Percentiles rank a stretch among this genome's conserved stretches.
Evolutionary conservation across 495 filamentous ascomycete species (phyloP).

Genomic region (Penicillium robsamsonii): DNA sequence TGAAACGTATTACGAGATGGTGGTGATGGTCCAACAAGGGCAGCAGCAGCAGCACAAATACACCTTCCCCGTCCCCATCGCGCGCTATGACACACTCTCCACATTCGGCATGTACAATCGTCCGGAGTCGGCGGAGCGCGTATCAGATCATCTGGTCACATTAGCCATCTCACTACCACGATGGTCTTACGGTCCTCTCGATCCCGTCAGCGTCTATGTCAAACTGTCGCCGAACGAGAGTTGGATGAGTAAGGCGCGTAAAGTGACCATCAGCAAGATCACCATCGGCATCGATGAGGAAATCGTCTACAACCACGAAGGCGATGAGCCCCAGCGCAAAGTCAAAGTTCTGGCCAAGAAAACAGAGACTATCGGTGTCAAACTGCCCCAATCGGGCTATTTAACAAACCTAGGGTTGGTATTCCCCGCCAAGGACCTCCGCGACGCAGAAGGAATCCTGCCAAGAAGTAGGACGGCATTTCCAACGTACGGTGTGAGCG

Average conservation of each 20-base stretch:
- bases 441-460: conserved; percentile 86
- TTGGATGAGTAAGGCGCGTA: conserved; percentile 83
- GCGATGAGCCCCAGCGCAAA: conserved; percentile 93
- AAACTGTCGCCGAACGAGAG: conserved; percentile 89
- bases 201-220: conserved; percentile 94
- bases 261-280: conserved; percentile 91
- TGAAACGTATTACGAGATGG: conserved; percentile 94
- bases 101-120: conserved; percentile 99
- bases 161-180: conserved; percentile 85
- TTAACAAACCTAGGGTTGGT: conserved; percentile 87
- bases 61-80: conserved; percentile 84
- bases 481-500: conserved; percentile 81
- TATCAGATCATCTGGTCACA: conserved; percentile 88
- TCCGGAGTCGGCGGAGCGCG: conserved; percentile 79
- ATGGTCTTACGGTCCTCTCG: conserved; percentile 95
- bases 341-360: conserved; percentile 82
- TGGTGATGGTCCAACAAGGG: conserved; percentile 93
- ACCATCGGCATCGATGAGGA: conserved; percentile 95
- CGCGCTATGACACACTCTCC: conserved; percentile 91
- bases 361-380: conserved; percentile 74
- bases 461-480: conserved; percentile 82
- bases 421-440: conserved; percentile 85
- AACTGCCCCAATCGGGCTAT: conserved; percentile 82
- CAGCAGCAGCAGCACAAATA: conserved; percentile 83
- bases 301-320: conserved; percentile 95